Base-by-base conservation (phyloP, 164 flowering plant species). In the Chimonanthus praecox region DNA sequence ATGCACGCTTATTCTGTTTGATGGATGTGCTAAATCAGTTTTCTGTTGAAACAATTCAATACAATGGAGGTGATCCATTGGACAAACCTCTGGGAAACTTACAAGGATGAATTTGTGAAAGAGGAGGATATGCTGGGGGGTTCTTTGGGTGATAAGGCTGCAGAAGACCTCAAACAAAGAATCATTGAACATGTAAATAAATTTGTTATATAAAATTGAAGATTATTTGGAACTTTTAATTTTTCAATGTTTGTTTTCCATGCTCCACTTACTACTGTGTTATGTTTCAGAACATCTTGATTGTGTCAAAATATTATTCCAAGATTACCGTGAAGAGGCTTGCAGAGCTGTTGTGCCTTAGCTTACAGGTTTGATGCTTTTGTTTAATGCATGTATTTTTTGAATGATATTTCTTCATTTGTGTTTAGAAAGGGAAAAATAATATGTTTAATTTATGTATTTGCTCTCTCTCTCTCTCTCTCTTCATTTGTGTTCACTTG, bases 21-120 rank as follows among this genome's bases (percentile, higher is more conserved):
- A 43, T 73, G 63, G 45, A 6, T 33, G 33, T 33, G 33, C 69
- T 74, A 49, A 75, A 71, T 8, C 72, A 93, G 99, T 81, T 76
- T 82, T 74, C 87, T 95, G 58, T 76, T 95, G 84, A 95, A 95
- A 77, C 94, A 93, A 71, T 70, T 95, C 61, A 87, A 91, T 18
- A 95, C 98, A 48, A 95, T 95, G 98, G 99, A 95, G 87, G 97
- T 93, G 67, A 87, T 95, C 77, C 95, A 85, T 78, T 95, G 99
- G 99, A 92, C 94, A 68, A 62, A 84, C 68, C 88, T 95, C 64
- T 92, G 98, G 99, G 81, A 83, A 63, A 77, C 87, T 73, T 95
- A 85, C 66, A 80, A 80, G 73, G 88, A 79, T 73, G 98, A 92
- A 76, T 93, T 93, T 84, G 95, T 89, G 73, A 88, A 80, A 73